Evolutionary conservation across 1,284 basidiomycete genomes (phyloP).

Genomic region (Spongispora temasekensis): DNA sequence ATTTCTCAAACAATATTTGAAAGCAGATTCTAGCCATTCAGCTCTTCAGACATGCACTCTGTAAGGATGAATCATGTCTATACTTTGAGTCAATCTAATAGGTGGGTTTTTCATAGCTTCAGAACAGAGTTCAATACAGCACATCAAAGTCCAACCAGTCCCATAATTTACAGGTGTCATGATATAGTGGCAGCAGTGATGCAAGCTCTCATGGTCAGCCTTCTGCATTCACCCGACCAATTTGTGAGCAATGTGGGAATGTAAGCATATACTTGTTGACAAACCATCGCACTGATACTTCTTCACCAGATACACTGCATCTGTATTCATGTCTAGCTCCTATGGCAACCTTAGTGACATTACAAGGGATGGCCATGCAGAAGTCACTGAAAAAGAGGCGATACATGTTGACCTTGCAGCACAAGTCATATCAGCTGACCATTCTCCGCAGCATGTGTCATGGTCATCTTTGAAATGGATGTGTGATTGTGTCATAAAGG

Average conservation of each 20-base stretch:
- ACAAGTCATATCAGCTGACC: slow-evolving; percentile 17
- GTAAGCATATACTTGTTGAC: slow-evolving; percentile 11
- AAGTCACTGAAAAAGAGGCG: slow-evolving; percentile 17
- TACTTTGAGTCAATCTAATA: neutral
- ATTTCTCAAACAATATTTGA: slow-evolving; percentile 27
- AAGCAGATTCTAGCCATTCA: slow-evolving; percentile 22
- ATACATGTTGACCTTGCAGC: slow-evolving; percentile 9
- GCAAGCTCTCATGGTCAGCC: slow-evolving; percentile 6
- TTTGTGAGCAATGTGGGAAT: slow-evolving; percentile 13
- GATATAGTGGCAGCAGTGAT: slow-evolving; percentile 4
- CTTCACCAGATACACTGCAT: slow-evolving; percentile 18
- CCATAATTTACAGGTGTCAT: slow-evolving; percentile 17
- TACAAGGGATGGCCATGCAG: slow-evolving; percentile 18
- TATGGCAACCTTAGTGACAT: slow-evolving; percentile 26
- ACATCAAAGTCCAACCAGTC: slow-evolving; percentile 18
- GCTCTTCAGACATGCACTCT: slow-evolving; percentile 7
- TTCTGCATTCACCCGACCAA: slow-evolving; percentile 13
- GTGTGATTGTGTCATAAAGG: slow-evolving; percentile 22
- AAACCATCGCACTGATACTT: neutral
- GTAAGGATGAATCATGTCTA: slow-evolving; percentile 5
- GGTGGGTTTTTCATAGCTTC: slow-evolving; percentile 12
- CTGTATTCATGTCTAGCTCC: slow-evolving; percentile 23
- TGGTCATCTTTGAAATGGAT: slow-evolving; percentile 28
- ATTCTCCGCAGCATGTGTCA: slow-evolving; percentile 26
- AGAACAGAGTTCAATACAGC: slow-evolving; percentile 25